phyloP scores from a whole-genome alignment of 257 asterid species.

The Gardenia jasminoides region DNA sequence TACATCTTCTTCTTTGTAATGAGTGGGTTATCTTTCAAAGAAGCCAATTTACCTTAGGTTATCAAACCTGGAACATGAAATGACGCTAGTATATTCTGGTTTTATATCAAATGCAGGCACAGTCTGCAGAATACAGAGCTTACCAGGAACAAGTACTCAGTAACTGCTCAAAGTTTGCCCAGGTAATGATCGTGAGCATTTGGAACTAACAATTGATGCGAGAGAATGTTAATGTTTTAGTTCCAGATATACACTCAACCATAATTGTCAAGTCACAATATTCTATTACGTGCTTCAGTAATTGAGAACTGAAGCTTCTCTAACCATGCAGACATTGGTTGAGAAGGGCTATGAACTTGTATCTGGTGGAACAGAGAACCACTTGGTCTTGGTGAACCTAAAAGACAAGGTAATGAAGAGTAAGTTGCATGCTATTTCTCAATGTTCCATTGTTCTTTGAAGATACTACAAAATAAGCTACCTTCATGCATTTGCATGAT shows the following conservation, averaged over 20 bases:
- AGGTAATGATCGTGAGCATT: slow-evolving; percentile 40
- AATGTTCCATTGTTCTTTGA: background rate
- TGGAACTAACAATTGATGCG: background rate
- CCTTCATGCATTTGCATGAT: background rate
- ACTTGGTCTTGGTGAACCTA: slow-evolving; percentile 75
- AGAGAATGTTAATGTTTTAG: background rate
- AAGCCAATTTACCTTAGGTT: background rate
- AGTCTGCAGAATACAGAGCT: slow-evolving; percentile 74
- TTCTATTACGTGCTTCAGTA: background rate
- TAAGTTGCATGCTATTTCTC: slow-evolving; percentile 18
- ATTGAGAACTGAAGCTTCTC: slow-evolving; percentile 20
- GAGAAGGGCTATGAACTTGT: slow-evolving; percentile 76
- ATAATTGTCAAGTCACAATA: background rate
- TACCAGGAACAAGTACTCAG: slow-evolving; percentile 91
- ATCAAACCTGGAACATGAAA: background rate
- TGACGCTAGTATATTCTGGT: background rate
- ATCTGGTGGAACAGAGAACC: slow-evolving; percentile 61
- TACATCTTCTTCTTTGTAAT: background rate
- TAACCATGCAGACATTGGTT: slow-evolving; percentile 70
- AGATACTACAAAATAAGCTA: background rate
- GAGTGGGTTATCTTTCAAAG: background rate
- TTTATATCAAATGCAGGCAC: slow-evolving; percentile 45
- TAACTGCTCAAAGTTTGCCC: slow-evolving; percentile 85
- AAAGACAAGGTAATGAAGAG: slow-evolving; percentile 63
- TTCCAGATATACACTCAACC: background rate